phyloP scores from a whole-genome alignment of 805 yeast species.

The Candida andamanensis region DNA sequence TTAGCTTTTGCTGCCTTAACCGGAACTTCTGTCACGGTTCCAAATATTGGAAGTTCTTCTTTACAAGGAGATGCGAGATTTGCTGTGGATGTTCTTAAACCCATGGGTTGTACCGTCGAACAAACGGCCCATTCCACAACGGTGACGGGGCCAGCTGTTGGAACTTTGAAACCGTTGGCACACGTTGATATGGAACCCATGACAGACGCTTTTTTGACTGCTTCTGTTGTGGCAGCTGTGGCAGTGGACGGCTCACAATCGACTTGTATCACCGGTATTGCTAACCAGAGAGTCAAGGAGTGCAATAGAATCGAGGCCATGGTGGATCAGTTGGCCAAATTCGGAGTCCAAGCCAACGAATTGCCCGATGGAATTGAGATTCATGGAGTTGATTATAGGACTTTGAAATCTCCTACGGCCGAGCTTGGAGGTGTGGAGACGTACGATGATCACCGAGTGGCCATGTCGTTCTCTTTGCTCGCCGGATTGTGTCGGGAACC shows the following conservation, averaged over 20 bases:
- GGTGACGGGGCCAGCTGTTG: conserved; percentile 80
- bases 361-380: conserved; percentile 90
- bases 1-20: conserved; percentile 96
- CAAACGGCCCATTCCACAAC: conserved; percentile 87
- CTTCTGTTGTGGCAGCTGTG: conserved; percentile 94
- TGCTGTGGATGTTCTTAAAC: conserved; percentile 85
- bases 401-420: conserved; percentile 49
- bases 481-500: conserved; percentile 66
- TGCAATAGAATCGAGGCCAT: conserved; percentile 95
- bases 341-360: conserved; percentile 82
- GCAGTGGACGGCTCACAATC: conserved; percentile 46
- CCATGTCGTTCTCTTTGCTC: conserved; percentile 90
- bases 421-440: conserved; percentile 59
- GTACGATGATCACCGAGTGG: conserved; percentile 96
- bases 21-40: conserved; percentile 87
- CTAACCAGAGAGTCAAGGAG: conserved; percentile 96
- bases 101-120: conserved; percentile 90
- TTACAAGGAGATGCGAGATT: conserved; percentile 97
- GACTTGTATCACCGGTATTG: conserved; percentile 89
- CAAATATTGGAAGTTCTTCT: conserved; percentile 88
- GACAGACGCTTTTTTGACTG: conserved; percentile 98
- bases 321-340: conserved; percentile 82
- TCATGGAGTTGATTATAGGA: conserved; percentile 54
- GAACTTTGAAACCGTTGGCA: conserved; percentile 61
- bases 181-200: conserved; percentile 97